Evolutionary conservation across 2,329 filamentous ascomycete genomes (phyloP), one percentile per base, ranked within the genome.

Genomic region (Xylariaceae sp.): DNA sequence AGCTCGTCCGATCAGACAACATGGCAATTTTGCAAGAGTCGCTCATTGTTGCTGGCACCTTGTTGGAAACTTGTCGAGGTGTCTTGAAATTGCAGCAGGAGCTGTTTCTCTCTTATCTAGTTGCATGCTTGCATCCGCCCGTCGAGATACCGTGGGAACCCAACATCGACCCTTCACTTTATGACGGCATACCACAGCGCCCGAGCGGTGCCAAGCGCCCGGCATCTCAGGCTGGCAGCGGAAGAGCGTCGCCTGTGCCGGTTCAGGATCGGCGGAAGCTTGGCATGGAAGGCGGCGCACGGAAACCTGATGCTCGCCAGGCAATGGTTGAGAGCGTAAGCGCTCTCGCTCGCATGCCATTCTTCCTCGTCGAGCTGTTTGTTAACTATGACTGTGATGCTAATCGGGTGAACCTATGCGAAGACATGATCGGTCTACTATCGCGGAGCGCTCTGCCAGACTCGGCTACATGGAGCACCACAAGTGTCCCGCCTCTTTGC

Each of bases 261-360:
- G 87, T 97, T 48, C 92, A 92, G 68, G 94, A 99, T 67, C 85
- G 94, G 47, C 92, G 96, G 71, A 94, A 91, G 70, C 81, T 97
- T 29, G 94, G 94, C 0, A 78, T 99, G 67, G 94, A 97, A 72
- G 93, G 94, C 1, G 92, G 93, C 7, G 85, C 90, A 29, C 83
- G 94, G 58, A 96, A 95, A 70, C 94, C 94, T 3, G 95, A 99
- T 72, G 92, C 94, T 24, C 84, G 94, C 62, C 94, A 99, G 77
- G 92, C 94, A 26, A 99, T 99, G 94, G 91, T 99, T 4, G 94
- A 99, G 74, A 96, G 90, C 64, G 88, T 99, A 37, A 92, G 93
- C 29, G 92, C 93, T 49, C 78, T 99, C 55, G 90, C 92, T 30
- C 84, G 95, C 35, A 96, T 99, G 78, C 92, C 94, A 0, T 92